Conservation (phyloP, 176 grass and related monocot species). For the Carex cristatella region DNA sequence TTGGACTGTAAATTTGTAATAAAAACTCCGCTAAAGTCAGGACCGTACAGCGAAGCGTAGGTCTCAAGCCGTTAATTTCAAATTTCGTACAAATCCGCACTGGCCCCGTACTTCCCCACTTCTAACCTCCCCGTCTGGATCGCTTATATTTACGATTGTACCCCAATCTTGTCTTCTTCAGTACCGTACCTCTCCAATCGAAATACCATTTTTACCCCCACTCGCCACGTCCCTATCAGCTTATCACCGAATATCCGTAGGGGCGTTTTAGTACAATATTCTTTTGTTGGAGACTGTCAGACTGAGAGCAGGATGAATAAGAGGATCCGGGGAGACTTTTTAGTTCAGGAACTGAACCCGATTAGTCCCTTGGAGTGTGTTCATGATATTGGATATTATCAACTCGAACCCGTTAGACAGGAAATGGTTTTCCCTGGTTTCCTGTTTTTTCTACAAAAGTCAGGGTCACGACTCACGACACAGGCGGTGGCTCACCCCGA, state of each 20-base stretch:
- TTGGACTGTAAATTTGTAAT: background rate
- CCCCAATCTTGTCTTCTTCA: background rate
- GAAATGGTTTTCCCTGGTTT: conserved; percentile 70
- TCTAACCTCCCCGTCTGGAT: background rate
- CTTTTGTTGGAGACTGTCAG: background rate
- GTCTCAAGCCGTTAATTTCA: background rate
- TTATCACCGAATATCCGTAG: background rate
- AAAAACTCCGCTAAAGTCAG: background rate
- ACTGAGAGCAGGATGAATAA: background rate
- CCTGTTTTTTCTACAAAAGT: conserved; percentile 47
- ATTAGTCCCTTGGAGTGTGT: too few species aligned
- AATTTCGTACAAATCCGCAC: background rate
- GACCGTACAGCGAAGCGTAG: background rate
- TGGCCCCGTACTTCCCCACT: background rate
- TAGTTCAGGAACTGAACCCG: conserved; percentile 24
- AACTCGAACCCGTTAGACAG: conserved; percentile 26
- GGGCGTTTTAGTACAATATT: background rate
- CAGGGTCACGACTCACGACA: conserved; percentile 63
- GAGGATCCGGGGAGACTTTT: background rate
- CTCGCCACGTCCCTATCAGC: background rate
- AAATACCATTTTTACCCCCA: background rate
- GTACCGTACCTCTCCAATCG: background rate
- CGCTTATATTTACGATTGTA: background rate
- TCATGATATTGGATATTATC: too few species aligned
- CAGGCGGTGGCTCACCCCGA: conserved; percentile 53